Percentiles rank a stretch among this genome's conserved stretches.
Evolutionary conservation across 2,329 filamentous ascomycete genomes (phyloP).

Genomic region (Aulographum hederae): DNA sequence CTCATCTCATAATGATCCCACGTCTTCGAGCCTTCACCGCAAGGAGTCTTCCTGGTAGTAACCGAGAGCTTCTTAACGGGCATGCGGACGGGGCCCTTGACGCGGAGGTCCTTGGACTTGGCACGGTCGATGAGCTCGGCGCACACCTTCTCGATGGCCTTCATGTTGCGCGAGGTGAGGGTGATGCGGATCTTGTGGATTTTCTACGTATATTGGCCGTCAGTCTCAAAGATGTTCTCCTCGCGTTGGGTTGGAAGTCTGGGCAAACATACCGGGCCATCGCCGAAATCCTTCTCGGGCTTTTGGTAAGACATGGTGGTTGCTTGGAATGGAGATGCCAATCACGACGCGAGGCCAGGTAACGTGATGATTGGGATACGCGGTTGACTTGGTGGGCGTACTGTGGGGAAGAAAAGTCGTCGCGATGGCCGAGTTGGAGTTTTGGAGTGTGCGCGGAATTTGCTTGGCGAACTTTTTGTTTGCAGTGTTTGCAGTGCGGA

Average conservation of each 20-base stretch:
- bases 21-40: constrained; percentile 99
- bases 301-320: constrained; percentile 83
- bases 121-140: constrained; percentile 69
- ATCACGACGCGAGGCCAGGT: constrained; percentile 30
- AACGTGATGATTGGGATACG: constrained; percentile 33
- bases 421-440: too few species aligned
- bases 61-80: constrained; percentile 95
- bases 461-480: too few species aligned
- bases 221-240: constrained; percentile 14
- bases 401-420: too few species aligned
- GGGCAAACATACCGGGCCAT: constrained; percentile 38
- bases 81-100: constrained; percentile 96
- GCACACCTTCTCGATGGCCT: constrained; percentile 66
- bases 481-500: too few species aligned
- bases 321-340: constrained; percentile 16
- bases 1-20: constrained; percentile 99
- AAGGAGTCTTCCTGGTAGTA: constrained; percentile 97
- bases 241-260: too few species aligned
- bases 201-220: constrained; percentile 43
- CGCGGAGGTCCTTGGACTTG: constrained; percentile 93
- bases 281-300: constrained; percentile 76
- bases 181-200: constrained; percentile 98
- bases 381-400: constrained; percentile 1
- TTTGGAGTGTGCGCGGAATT: too few species aligned
- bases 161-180: constrained; percentile 75